Evolutionary conservation across 1,284 basidiomycete genomes (phyloP).

Genomic region (Ustilago bromivora): DNA sequence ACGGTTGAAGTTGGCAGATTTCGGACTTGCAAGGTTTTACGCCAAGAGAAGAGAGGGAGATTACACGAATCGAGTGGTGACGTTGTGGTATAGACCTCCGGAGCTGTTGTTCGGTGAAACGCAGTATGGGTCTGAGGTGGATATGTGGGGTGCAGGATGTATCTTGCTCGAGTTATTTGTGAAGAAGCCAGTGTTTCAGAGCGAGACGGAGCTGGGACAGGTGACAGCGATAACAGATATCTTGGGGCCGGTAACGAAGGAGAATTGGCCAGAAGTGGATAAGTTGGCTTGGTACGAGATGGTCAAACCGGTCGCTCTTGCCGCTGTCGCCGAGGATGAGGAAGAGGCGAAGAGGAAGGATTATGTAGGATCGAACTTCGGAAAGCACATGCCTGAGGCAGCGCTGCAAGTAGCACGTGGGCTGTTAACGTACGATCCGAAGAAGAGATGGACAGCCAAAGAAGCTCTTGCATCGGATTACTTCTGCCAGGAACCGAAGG

Average conservation of each 20-base stretch:
- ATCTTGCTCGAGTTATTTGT: slow-evolving; percentile 98
- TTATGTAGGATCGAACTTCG: slow-evolving; percentile 71
- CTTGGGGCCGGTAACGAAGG: slow-evolving; percentile 86
- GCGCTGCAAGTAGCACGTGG: slow-evolving; percentile 86
- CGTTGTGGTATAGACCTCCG: slow-evolving; percentile 97
- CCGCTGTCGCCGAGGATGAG: neutral
- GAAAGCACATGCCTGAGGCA: slow-evolving; percentile 69
- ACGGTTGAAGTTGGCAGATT: slow-evolving; percentile 95
- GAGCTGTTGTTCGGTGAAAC: slow-evolving; percentile 96
- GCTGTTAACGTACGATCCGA: slow-evolving; percentile 86
- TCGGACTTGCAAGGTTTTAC: slow-evolving; percentile 97
- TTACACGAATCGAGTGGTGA: slow-evolving; percentile 99
- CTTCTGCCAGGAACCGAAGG: slow-evolving; percentile 82
- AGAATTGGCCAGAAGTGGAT: slow-evolving; percentile 84
- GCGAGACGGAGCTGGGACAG: slow-evolving; percentile 96
- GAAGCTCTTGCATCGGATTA: slow-evolving; percentile 85
- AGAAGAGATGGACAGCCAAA: slow-evolving; percentile 79
- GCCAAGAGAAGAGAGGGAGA: slow-evolving; percentile 88
- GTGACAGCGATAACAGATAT: slow-evolving; percentile 90
- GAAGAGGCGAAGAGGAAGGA: slow-evolving; percentile 77
- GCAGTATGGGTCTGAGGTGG: slow-evolving; percentile 96
- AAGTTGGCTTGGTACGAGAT: slow-evolving; percentile 97
- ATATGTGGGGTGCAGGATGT: slow-evolving; percentile 99
- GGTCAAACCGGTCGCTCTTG: slow-evolving; percentile 78
- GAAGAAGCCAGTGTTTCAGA: slow-evolving; percentile 93